Evolutionary conservation across 1,284 basidiomycete species (phyloP).

Genomic region (Ceratobasidium sp.): DNA sequence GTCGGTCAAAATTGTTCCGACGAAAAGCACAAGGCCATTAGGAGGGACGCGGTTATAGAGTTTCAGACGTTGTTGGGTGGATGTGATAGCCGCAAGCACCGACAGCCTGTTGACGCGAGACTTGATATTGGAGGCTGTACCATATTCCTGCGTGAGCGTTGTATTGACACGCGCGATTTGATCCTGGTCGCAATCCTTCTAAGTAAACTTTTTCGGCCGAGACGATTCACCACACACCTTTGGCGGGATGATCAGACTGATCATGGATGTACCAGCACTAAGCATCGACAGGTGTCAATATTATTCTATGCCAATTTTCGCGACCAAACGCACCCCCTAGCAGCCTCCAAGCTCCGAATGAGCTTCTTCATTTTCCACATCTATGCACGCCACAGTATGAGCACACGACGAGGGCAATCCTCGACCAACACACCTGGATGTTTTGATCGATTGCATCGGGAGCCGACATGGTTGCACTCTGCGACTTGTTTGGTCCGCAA

Average conservation of each 20-base stretch:
- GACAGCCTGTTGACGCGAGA: slow-evolving; percentile 98
- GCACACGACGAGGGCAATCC: slow-evolving; percentile 12
- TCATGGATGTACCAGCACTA: slow-evolving; percentile 98
- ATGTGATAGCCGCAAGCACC: slow-evolving; percentile 97
- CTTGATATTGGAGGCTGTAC: slow-evolving; percentile 99
- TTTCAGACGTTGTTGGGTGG: slow-evolving; percentile 98
- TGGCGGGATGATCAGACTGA: slow-evolving; percentile 96
- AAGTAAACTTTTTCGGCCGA: neutral
- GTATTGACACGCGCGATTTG: slow-evolving; percentile 95
- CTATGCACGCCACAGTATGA: slow-evolving; percentile 38
- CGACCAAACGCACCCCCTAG: slow-evolving; percentile 78
- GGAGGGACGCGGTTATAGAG: slow-evolving; percentile 96
- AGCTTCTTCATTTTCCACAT: slow-evolving; percentile 80
- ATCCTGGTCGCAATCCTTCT: slow-evolving; percentile 66
- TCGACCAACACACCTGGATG: slow-evolving; percentile 81
- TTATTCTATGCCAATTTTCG: neutral
- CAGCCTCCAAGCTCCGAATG: slow-evolving; percentile 93
- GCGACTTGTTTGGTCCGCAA: slow-evolving; percentile 1
- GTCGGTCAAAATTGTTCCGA: slow-evolving; percentile 97
- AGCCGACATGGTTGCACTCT: slow-evolving; percentile 36
- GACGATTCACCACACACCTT: slow-evolving; percentile 67
- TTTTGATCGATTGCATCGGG: slow-evolving; percentile 77
- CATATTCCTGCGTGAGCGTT: slow-evolving; percentile 99
- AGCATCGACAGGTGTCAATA: slow-evolving; percentile 49
- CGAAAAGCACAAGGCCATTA: slow-evolving; percentile 97